These are phyloP conservation scores for Geranium incanum DNA, from an alignment of 441 rosid species.

Conservation along the genomic window DNA sequence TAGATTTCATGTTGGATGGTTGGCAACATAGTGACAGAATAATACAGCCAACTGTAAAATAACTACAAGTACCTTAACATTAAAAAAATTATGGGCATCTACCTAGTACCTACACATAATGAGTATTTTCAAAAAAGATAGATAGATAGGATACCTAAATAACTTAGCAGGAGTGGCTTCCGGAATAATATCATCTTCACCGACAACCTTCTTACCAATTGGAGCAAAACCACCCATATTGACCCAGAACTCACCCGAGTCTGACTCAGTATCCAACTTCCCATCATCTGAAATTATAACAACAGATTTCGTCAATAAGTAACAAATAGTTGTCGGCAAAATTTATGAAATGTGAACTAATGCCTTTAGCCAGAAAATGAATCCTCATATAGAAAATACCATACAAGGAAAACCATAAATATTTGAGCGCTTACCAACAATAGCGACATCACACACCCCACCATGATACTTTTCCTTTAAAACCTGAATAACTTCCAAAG, in stretches of 20 bases:
- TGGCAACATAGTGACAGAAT: no score
- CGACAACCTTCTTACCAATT: slow-evolving; percentile 69
- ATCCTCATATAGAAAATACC: no score
- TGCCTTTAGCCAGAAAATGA: no score
- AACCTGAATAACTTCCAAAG: slow-evolving; percentile 93
- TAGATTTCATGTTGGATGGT: no score
- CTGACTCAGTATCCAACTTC: slow-evolving; percentile 92
- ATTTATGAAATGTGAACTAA: no score
- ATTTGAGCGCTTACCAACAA: slow-evolving; percentile 67
- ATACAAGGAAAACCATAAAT: slow-evolving; percentile 10
- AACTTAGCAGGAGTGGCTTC: slow-evolving; percentile 73
- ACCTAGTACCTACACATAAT: neutral
- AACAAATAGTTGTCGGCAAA: no score
- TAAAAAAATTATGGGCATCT: neutral
- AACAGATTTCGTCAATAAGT: neutral
- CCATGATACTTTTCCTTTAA: slow-evolving; percentile 93
- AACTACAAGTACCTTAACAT: neutral
- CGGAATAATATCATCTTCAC: slow-evolving; percentile 66
- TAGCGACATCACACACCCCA: slow-evolving; percentile 75
- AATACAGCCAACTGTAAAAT: no score
- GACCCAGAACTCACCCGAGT: slow-evolving; percentile 98
- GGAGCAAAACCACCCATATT: slow-evolving; percentile 99
- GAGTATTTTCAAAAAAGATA: neutral
- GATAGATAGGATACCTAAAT: slow-evolving; percentile 41
- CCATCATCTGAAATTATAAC: slow-evolving; percentile 65